Evolutionary conservation across 1,139 yeast species (phyloP).

Genomic region (Kluyveromyces sp.): DNA sequence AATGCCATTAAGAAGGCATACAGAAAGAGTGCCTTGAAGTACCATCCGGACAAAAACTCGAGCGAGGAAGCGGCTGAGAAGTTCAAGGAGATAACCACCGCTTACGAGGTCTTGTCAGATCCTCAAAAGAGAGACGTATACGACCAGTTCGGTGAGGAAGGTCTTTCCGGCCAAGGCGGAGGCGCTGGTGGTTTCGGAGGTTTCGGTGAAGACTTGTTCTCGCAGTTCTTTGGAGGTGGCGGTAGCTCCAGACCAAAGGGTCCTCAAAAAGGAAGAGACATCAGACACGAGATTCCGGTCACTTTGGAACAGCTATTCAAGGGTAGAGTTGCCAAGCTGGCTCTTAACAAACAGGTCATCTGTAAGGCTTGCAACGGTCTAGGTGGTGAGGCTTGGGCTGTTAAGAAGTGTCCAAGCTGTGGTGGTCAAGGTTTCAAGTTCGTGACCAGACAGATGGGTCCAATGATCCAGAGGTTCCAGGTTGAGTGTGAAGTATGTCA

Average conservation of each 20-base stretch:
- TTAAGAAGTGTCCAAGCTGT: slow-evolving; percentile 82
- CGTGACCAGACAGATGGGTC: slow-evolving; percentile 98
- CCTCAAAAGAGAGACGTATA: slow-evolving; percentile 82
- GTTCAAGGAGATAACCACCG: slow-evolving; percentile 85
- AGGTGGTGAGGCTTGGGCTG: slow-evolving; percentile 93
- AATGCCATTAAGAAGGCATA: slow-evolving; percentile 90
- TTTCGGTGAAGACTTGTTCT: slow-evolving; percentile 77
- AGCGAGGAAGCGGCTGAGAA: slow-evolving; percentile 92
- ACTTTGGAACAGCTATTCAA: slow-evolving; percentile 89
- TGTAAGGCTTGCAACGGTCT: slow-evolving; percentile 89
- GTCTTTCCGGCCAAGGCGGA: slow-evolving; percentile 68
- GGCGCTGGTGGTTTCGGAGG: slow-evolving; percentile 52
- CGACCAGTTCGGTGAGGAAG: slow-evolving; percentile 90
- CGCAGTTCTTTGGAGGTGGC: slow-evolving; percentile 81
- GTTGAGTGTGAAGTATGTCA: slow-evolving; percentile 87
- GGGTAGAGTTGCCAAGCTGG: slow-evolving; percentile 91
- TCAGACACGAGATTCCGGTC: slow-evolving; percentile 79
- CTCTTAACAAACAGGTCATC: slow-evolving; percentile 82
- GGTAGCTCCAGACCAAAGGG: slow-evolving; percentile 66
- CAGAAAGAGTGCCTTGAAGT: slow-evolving; percentile 85
- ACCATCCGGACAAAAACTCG: slow-evolving; percentile 92
- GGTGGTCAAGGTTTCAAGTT: slow-evolving; percentile 87
- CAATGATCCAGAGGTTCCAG: slow-evolving; percentile 97
- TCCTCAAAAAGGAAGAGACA: slow-evolving; percentile 84
- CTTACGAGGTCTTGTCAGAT: slow-evolving; percentile 84